Evolutionary conservation across 768 basidiomycete genomes (phyloP).

Genomic region (Boletus sp.): DNA sequence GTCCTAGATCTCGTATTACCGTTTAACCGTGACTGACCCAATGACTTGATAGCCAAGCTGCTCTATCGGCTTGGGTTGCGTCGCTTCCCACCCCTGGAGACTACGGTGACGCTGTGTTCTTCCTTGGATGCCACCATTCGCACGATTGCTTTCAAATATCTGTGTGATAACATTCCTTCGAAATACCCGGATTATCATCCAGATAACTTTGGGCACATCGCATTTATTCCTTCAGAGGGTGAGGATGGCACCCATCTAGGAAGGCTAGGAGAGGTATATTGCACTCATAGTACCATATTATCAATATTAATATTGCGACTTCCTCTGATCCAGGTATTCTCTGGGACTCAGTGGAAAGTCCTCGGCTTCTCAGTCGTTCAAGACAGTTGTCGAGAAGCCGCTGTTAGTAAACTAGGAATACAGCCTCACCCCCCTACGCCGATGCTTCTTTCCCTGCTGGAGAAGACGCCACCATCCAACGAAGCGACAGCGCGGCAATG

Average conservation of each 20-base stretch:
- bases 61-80: conserved; percentile 69
- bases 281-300: neutral
- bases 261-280: conserved; percentile 58
- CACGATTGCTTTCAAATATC: conserved; percentile 72
- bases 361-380: conserved; percentile 79
- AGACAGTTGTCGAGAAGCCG: conserved; percentile 49
- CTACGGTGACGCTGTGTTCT: conserved; percentile 68
- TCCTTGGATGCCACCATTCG: conserved; percentile 49
- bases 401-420: conserved; percentile 63
- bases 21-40: neutral
- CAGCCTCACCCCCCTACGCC: conserved; percentile 64
- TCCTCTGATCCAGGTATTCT: conserved; percentile 56
- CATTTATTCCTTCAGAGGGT: conserved; percentile 78
- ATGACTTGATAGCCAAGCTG: conserved; percentile 61
- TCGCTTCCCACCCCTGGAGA: conserved; percentile 64
- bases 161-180: conserved; percentile 67
- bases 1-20: conserved; percentile 3
- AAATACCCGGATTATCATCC: conserved; percentile 62
- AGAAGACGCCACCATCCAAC: conserved; percentile 56
- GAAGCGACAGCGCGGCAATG: conserved; percentile 55
- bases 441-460: conserved; percentile 57
- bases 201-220: conserved; percentile 50
- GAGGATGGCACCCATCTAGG: conserved; percentile 54
- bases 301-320: neutral
- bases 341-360: conserved; percentile 59